These are phyloP conservation scores for Pisolithus marmoratus DNA, from an alignment of 768 basidiomycete genomes.

Conservation along the genomic window DNA sequence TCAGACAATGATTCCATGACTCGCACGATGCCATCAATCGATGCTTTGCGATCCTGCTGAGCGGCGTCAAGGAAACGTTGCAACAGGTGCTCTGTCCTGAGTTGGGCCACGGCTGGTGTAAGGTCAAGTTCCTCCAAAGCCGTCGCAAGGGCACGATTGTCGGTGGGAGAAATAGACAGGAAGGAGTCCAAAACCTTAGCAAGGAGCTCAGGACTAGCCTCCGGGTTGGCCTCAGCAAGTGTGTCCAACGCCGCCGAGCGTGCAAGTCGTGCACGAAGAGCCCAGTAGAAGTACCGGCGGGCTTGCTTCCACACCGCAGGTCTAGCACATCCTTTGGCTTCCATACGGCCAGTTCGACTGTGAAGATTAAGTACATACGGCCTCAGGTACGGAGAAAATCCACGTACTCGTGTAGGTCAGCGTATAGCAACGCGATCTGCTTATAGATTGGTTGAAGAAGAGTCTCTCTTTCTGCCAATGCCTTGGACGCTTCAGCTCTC, in stretches of 20 bases:
- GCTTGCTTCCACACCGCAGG: conserved; percentile 84
- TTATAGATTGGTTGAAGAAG: conserved; percentile 86
- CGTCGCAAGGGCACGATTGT: conserved; percentile 54
- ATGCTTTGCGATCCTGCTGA: conserved; percentile 72
- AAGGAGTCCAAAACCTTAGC: conserved; percentile 58
- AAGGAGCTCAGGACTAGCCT: conserved; percentile 62
- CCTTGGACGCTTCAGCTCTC: conserved; percentile 60
- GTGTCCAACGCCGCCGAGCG: conserved; percentile 57
- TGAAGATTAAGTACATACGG: conserved; percentile 7
- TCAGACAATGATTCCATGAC: conserved; percentile 67
- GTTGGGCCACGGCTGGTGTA: conserved; percentile 51
- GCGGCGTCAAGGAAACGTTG: conserved; percentile 61
- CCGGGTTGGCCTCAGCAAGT: conserved; percentile 68
- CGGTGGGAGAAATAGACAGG: conserved; percentile 46
- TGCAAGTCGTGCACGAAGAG: conserved; percentile 76
- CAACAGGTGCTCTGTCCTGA: conserved; percentile 66
- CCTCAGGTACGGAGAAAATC: not conserved
- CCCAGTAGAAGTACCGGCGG: conserved; percentile 91
- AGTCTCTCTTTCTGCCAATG: conserved; percentile 71
- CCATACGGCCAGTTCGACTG: conserved; percentile 93
- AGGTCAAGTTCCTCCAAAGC: conserved; percentile 70
- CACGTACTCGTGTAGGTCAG: conserved; percentile 92
- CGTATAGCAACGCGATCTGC: conserved; percentile 89
- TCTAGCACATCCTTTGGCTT: conserved; percentile 93
- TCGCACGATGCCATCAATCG: conserved; percentile 66